These are phyloP conservation scores for Vicia sativa DNA, from an alignment of 306 rosid genomes.

Conservation along the genomic window DNA sequence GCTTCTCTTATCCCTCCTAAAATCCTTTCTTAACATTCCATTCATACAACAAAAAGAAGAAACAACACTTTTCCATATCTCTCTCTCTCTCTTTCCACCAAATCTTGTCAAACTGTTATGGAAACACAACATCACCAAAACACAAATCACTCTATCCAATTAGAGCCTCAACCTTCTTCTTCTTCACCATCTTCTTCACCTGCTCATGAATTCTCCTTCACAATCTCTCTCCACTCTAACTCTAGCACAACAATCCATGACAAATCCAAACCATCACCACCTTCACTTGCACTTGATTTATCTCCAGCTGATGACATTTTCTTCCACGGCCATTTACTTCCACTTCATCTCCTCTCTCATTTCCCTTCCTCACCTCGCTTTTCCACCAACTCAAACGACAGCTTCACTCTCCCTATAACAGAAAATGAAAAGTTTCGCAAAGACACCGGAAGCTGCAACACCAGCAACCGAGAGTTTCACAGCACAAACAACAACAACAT, in stretches of 20 bases:
- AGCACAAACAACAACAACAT: not conserved
- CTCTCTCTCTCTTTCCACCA: conserved; percentile 13
- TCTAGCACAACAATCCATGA: conserved; percentile 52
- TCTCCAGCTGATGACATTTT: conserved; percentile 97
- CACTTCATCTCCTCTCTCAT: conserved; percentile 87
- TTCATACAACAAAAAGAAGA: conserved; percentile 42
- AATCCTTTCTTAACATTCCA: conserved; percentile 46
- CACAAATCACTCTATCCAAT: conserved; percentile 34
- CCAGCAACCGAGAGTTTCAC: not conserved
- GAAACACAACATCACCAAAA: conserved; percentile 49
- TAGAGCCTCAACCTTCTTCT: conserved; percentile 29
- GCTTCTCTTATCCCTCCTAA: conserved; percentile 54
- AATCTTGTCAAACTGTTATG: conserved; percentile 48
- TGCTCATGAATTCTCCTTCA: conserved; percentile 90
- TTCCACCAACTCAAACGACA: conserved; percentile 70
- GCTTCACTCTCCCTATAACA: conserved; percentile 64
- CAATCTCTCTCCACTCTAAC: conserved; percentile 73
- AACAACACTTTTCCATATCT: conserved; percentile 39
- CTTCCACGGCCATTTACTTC: conserved; percentile 98
- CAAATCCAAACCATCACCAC: conserved; percentile 47
- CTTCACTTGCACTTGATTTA: conserved; percentile 73
- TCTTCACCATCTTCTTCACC: conserved; percentile 70
- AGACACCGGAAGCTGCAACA: conserved; percentile 26
- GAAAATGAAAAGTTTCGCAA: conserved; percentile 38
- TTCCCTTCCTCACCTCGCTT: conserved; percentile 78